A percentile compares a stretch with the other conserved stretches of the same genome.
These are phyloP conservation scores for Ceratobasidium sp. DNA, from an alignment of 1,284 basidiomycete species.

Conservation along the genomic window DNA sequence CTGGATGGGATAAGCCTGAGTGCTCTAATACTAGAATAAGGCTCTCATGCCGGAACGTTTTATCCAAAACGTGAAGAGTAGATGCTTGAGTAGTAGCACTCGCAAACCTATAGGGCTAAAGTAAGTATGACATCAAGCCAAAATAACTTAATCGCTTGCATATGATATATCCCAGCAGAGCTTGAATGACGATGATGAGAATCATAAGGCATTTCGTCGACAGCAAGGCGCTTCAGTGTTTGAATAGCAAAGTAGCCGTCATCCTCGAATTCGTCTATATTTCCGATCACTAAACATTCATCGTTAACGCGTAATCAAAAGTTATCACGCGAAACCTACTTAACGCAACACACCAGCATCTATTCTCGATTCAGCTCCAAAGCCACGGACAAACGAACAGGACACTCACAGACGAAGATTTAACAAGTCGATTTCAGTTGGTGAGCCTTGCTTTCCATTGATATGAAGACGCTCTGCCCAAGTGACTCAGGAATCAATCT, in stretches of 20 bases:
- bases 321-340: neutral
- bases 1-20: too few species aligned
- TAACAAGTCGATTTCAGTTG: conserved; percentile 10
- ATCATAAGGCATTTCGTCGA: conserved; percentile 6
- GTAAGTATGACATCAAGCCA: neutral
- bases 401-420: conserved; percentile 35
- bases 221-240: neutral
- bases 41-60: too few species aligned
- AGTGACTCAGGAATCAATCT: neutral
- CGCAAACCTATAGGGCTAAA: neutral
- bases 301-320: neutral
- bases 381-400: neutral
- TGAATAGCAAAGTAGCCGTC: neutral
- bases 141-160: neutral
- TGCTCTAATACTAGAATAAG: too few species aligned
- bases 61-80: neutral
- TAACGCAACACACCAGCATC: conserved; percentile 33
- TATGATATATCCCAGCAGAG: conserved; percentile 14
- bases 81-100: neutral
- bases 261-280: neutral
- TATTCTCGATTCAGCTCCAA: neutral
- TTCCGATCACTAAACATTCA: neutral
- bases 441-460: conserved; percentile 5
- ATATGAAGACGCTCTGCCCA: conserved; percentile 7
- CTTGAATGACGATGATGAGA: conserved; percentile 4